Conservation (phyloP, 768 basidiomycete genomes). For the Kwoniella sp. region DNA sequence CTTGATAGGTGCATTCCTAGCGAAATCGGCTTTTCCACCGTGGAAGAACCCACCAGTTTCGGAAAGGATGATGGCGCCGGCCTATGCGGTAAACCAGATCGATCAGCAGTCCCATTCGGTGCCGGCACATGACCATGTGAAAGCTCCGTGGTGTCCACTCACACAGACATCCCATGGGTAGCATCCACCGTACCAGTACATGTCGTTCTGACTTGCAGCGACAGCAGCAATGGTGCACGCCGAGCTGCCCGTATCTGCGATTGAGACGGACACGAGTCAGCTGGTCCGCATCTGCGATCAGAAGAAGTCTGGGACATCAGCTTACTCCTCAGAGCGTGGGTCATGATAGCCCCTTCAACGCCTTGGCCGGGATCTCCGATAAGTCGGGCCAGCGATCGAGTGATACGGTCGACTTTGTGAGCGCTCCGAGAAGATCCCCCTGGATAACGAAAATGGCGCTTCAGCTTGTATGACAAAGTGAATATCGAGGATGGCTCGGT, state of each 20-base stretch:
- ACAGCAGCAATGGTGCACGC: constrained; percentile 62
- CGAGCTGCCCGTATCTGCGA: constrained; percentile 18
- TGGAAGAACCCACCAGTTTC: constrained; percentile 82
- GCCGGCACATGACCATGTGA: too few relatives aligned
- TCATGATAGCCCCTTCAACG: constrained; percentile 74
- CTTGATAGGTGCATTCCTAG: constrained; percentile 55
- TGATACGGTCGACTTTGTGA: constrained; percentile 64
- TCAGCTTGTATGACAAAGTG: too few relatives aligned
- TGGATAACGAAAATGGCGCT: too few relatives aligned
- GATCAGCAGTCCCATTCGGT: too few relatives aligned
- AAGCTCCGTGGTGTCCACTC: constrained; percentile 39
- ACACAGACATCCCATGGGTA: constrained; percentile 78
- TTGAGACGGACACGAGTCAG: too few relatives aligned
- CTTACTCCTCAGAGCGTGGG: constrained; percentile 70
- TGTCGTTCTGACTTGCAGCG: constrained; percentile 83
- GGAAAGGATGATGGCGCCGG: constrained; percentile 84
- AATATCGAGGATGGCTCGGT: too few relatives aligned
- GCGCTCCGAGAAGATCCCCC: constrained; percentile 66
- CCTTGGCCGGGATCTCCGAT: constrained; percentile 69
- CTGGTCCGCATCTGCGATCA: too few relatives aligned
- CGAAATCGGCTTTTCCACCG: constrained; percentile 61
- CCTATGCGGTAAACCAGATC: constrained; percentile 53
- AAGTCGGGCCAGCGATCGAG: constrained; percentile 69
- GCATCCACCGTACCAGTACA: constrained; percentile 79
- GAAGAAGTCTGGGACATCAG: neutral